Evolutionary conservation across 129 eudicot genomes (phyloP), one percentile per base, ranked within the genome.

Genomic region (Heracleum sosnowskyi): DNA sequence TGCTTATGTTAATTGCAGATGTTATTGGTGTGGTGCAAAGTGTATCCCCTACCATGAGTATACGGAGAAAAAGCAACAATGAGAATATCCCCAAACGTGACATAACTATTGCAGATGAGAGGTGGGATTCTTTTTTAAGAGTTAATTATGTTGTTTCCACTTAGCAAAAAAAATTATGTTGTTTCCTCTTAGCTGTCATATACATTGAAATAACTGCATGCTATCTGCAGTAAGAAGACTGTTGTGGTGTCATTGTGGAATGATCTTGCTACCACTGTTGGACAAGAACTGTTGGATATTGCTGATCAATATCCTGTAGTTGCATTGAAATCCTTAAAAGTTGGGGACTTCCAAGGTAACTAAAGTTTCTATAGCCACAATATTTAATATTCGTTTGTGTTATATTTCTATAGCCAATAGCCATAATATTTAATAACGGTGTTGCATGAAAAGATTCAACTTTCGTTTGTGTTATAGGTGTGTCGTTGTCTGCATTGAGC

Each of bases 21-120:
- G 91, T 95, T 57, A 89, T 95, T 80, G 99, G 99, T n/a, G 99
- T 92, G 37, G 96, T 95, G 76, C 92, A 90, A 85, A 88, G 75
- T 85, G 99, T 95, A 51, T 89, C 99, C 41, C 92, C 97, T 24
- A 95, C 96, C 47, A 78, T 89, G 94, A 95, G 97, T 81, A 92
- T 95, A 80, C 85, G 94, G 29, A 82, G 99, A 83, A 95, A 95
- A 81, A 87, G 80, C 64, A 88, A 95, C 73, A 89, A 90, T 11
- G 97, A 95, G 69, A 77, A 81, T 7, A 69, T 92, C 44, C 90
- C 96, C 22, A 95, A 95, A 77, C 97, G 97, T 79, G 99, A 92
- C 73, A 90, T 95, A 64, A 85, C 91, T 36, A 95, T 92, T 77
- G 97, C 99, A 74, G 97, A 92, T 89, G 94, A 89, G 71, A 85